phyloP scores from a whole-genome alignment of 441 rosid genomes.

The Syzygium malaccense region DNA sequence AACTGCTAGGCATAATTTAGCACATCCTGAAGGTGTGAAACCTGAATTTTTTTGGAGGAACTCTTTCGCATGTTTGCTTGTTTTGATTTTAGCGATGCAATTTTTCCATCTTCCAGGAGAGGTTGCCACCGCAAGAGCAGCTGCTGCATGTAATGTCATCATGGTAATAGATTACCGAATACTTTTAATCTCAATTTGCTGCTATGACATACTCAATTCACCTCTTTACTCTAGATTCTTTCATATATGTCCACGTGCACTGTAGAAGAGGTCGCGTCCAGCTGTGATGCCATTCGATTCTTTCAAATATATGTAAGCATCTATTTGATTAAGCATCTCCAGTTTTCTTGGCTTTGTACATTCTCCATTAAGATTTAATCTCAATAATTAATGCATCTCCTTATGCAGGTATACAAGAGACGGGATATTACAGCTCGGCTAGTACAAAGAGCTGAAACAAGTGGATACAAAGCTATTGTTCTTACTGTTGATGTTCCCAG shows the following conservation, averaged over 20 bases:
- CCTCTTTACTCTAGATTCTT: conserved; percentile 33
- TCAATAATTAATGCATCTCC: not conserved
- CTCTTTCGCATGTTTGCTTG: not conserved
- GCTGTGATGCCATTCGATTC: conserved; percentile 66
- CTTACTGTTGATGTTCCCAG: conserved; percentile 70
- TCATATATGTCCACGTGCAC: conserved; percentile 55
- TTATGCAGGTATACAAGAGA: conserved; percentile 42
- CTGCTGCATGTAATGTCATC: conserved; percentile 63
- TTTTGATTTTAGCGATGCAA: not conserved
- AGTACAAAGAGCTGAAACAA: conserved; percentile 68
- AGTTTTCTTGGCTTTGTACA: not conserved
- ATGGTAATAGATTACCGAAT: conserved; percentile 33
- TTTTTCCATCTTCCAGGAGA: conserved; percentile 40
- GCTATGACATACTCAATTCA: not conserved
- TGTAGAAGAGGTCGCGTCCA: conserved; percentile 76
- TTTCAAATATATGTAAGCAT: conserved; percentile 51
- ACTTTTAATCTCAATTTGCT: not conserved
- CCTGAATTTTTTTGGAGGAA: not conserved
- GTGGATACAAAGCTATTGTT: conserved; percentile 67
- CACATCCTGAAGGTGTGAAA: conserved; percentile 55
- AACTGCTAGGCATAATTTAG: conserved; percentile 46
- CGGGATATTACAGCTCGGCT: conserved; percentile 51
- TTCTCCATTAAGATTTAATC: not conserved
- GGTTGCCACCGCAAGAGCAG: conserved; percentile 70
- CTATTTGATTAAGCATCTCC: not conserved